Evolutionary conservation across 306 rosid species (phyloP), one percentile per base, ranked within the genome.

Genomic region (Bauhinia variegata): DNA sequence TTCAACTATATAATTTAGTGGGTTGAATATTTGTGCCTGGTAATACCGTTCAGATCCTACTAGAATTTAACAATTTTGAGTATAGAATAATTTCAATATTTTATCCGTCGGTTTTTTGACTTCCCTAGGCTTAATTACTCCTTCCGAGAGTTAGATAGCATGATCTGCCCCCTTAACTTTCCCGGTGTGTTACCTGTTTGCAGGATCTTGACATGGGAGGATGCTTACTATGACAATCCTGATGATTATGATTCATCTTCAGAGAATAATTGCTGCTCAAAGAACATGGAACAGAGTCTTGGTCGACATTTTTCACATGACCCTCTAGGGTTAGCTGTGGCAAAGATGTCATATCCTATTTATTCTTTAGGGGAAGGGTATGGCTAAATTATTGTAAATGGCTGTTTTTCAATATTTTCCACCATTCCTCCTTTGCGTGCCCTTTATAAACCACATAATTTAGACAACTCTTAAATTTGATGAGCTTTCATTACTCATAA

Each of bases 321-420:
- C 42, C 73, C 92, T 50, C 80, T 95, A 19, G 96, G 91, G 28
- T 86, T 83, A 77, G 96, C 97, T 6, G 81, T 90, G 86, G 95
- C 96, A 54, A 88, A 88, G 80, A 86, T 95, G 97, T 85, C 96
- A 4, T 85, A 85, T 80, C 96, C 78, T 74, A 91, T 85, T 49
- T 87, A 88, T 83, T 83, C 96, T 42, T 80, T 95, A 47, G 99
- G 96, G 46, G 96, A 91, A 91, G 99, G 99, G 99, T 95, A 95
- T 64, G 78, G 30, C 32, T 79, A 12, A n/a, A 13, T 46, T 3
- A 42, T 42, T 11, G 8, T 11, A 42, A 17, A 15, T 42, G 47
- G 47, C 13, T 42, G 11, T 46, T 9, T 46, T 46, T 46, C 14
- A 13, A 46, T 4, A 5, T 46, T n/a, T 14, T n/a, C 51, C 51